Conservation (phyloP, 352 stramenopile genomes). For the Pythium grandisporangium region DNA sequence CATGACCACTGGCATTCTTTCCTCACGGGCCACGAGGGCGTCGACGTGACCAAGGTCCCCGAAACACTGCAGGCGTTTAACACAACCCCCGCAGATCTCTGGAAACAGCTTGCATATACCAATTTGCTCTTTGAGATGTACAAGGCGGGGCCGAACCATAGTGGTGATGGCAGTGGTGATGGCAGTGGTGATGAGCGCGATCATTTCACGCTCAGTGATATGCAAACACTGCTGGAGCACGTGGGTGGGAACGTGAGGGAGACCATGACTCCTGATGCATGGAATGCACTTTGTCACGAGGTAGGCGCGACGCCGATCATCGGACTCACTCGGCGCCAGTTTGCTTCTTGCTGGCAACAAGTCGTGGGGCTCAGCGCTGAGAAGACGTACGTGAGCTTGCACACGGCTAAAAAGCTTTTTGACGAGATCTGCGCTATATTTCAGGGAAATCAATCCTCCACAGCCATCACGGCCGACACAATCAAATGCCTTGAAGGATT, state of each 20-base stretch:
- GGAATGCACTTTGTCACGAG: slow-evolving; percentile 24
- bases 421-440: slow-evolving; percentile 30
- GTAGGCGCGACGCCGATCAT: slow-evolving; percentile 22
- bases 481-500: too few species aligned
- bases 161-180: too few species aligned
- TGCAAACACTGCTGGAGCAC: slow-evolving; percentile 28
- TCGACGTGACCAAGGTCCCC: slow-evolving; percentile 28
- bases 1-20: slow-evolving; percentile 53
- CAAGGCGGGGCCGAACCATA: too few species aligned
- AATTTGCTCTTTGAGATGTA: slow-evolving; percentile 40
- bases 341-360: slow-evolving; percentile 43
- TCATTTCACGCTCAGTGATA: slow-evolving; percentile 13
- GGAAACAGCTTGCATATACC: slow-evolving; percentile 49
- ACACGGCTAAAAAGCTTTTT: slow-evolving; percentile 39
- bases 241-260: slow-evolving; percentile 25
- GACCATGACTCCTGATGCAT: slow-evolving; percentile 16
- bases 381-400: slow-evolving; percentile 31
- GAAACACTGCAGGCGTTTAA: slow-evolving; percentile 40
- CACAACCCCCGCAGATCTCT: slow-evolving; percentile 27
- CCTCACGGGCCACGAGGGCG: slow-evolving; percentile 29
- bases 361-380: slow-evolving; percentile 32
- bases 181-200: slow-evolving; percentile 8
- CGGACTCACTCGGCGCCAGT: slow-evolving; percentile 35
- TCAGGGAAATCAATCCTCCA: too few species aligned
- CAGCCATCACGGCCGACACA: slow-evolving; percentile 25